Percentiles rank a stretch among this genome's conserved stretches.
phyloP scores from a whole-genome alignment of 148 eudicot genomes.

The Beta vulgaris region DNA sequence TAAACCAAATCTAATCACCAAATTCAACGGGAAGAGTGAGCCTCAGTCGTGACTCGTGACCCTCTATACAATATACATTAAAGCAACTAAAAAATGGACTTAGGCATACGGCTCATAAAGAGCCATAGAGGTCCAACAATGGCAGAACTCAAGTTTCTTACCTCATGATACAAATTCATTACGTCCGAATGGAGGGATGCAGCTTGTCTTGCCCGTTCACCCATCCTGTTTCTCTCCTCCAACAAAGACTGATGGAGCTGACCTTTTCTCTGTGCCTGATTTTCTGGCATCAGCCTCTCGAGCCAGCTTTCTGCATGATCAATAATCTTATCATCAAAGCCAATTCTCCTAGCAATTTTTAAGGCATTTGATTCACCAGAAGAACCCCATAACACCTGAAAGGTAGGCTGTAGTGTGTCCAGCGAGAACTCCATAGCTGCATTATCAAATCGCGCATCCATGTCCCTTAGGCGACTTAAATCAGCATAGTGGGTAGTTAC shows the following conservation, averaged over 20 bases:
- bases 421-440: constrained; percentile 95
- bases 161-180: constrained; percentile 74
- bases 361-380: constrained; percentile 90
- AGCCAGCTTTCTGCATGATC: constrained; percentile 76
- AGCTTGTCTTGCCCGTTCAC: constrained; percentile 51
- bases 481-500: constrained; percentile 96
- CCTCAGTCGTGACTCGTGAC: no score
- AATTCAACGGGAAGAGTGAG: neutral
- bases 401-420: constrained; percentile 81
- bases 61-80: neutral
- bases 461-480: constrained; percentile 64
- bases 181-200: constrained; percentile 63
- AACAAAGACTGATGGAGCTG: constrained; percentile 62
- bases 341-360: constrained; percentile 76
- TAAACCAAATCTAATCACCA: neutral
- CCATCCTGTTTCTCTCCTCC: constrained; percentile 74
- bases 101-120: constrained; percentile 6
- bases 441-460: constrained; percentile 69
- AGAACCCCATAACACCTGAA: constrained; percentile 86
- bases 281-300: constrained; percentile 74
- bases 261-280: constrained; percentile 62
- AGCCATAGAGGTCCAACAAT: neutral
- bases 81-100: neutral
- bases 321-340: constrained; percentile 71
- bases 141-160: constrained; percentile 26